Conservation (phyloP, 2,329 filamentous ascomycete genomes). For the Beauveria sp. region DNA sequence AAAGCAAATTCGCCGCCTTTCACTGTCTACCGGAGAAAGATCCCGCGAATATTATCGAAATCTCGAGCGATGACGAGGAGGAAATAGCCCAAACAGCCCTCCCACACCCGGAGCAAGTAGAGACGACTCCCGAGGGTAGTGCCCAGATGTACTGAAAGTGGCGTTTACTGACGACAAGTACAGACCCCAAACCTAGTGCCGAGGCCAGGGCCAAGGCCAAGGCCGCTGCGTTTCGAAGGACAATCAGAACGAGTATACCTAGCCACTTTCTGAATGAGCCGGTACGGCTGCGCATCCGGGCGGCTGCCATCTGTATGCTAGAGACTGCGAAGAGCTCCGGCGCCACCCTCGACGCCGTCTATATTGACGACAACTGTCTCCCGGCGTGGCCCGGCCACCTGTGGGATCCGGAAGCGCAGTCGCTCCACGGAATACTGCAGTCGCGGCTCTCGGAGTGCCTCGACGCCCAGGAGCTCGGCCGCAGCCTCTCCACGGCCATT, state of each 20-base stretch:
- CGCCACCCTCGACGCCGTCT: constrained; percentile 15
- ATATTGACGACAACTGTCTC: constrained; percentile 23
- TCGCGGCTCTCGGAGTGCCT: constrained; percentile 15
- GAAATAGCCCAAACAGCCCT: not conserved
- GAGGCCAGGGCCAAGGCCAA: not conserved
- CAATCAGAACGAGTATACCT: not conserved
- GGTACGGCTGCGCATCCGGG: not conserved
- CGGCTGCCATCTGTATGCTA: constrained; percentile 18
- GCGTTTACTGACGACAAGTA: not conserved
- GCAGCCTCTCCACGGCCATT: constrained; percentile 16
- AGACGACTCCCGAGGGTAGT: not conserved
- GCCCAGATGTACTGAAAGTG: not conserved
- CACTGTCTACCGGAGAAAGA: not conserved
- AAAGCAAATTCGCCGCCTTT: not conserved
- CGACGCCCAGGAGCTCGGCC: constrained; percentile 15
- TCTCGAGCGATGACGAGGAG: constrained; percentile 6
- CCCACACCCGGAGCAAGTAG: not conserved
- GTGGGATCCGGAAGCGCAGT: constrained; percentile 20
- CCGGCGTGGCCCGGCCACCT: constrained; percentile 19
- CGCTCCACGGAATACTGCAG: constrained; percentile 22
- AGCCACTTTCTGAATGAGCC: not conserved
- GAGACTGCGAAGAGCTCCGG: constrained; percentile 16
- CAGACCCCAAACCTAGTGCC: not conserved
- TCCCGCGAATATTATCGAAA: not conserved
- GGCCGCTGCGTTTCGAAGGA: not conserved